phyloP scores from a whole-genome alignment of 1,139 yeast genomes.

The Saccharomycopsis hybrid region DNA sequence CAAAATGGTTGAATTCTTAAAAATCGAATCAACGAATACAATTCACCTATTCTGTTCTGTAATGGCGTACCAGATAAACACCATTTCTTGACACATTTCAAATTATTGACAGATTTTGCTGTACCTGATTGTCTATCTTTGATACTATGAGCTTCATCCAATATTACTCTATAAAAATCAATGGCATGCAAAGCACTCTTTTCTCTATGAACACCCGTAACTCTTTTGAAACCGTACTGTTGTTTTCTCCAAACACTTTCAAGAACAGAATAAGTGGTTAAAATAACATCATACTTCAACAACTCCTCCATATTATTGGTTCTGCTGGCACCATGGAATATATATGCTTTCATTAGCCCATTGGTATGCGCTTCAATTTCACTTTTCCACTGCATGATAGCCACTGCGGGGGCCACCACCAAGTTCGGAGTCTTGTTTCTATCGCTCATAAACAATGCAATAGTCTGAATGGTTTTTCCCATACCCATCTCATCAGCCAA shows the following conservation, averaged over 20 bases:
- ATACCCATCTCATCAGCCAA: slow-evolving; percentile 99
- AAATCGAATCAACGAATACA: slow-evolving; percentile 84
- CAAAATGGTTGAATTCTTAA: slow-evolving; percentile 81
- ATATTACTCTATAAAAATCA: slow-evolving; percentile 75
- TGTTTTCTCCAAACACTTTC: slow-evolving; percentile 86
- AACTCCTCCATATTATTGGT: slow-evolving; percentile 51
- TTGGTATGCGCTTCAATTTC: slow-evolving; percentile 84
- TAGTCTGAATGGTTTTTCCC: slow-evolving; percentile 97
- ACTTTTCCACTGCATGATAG: slow-evolving; percentile 94
- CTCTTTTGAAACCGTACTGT: slow-evolving; percentile 73
- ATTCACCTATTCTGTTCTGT: slow-evolving; percentile 93
- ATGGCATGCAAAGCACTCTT: slow-evolving; percentile 69
- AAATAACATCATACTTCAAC: slow-evolving; percentile 64
- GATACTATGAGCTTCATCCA: slow-evolving; percentile 97
- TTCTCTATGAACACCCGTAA: slow-evolving; percentile 64
- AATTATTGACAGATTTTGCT: slow-evolving; percentile 78
- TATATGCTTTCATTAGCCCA: slow-evolving; percentile 55
- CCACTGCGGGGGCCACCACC: slow-evolving; percentile 96
- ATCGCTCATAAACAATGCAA: slow-evolving; percentile 76
- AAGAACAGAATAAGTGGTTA: slow-evolving; percentile 87
- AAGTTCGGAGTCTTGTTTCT: slow-evolving; percentile 61
- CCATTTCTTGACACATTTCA: slow-evolving; percentile 71
- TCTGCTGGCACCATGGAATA: slow-evolving; percentile 84
- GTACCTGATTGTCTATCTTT: slow-evolving; percentile 93
- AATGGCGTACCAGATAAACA: slow-evolving; percentile 94